Base-by-base conservation (phyloP, 2,329 filamentous ascomycete genomes). In the Clonostachys byssicola region DNA sequence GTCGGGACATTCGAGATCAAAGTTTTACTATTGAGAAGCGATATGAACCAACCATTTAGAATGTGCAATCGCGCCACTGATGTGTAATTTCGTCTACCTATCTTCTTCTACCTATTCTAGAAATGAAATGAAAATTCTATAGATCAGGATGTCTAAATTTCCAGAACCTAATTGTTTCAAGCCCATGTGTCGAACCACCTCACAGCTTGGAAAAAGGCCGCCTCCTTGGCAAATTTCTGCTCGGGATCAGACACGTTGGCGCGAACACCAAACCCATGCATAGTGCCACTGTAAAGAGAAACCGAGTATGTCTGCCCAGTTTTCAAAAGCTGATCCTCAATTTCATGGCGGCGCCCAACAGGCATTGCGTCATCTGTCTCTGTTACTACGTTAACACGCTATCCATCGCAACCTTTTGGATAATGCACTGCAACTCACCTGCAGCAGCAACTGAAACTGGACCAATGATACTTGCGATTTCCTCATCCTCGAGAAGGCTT, bases 121-220 rank as follows among this genome's bases (percentile, higher is more conserved):
- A 30, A 30, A 30, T 10, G 9, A 10, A 30, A 30, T 30, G 3
- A 30, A 10, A 1, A 30, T 30, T 10, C 23, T 30, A 30, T 30
- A 30, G 3, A 10, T 30, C 4, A 10, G 9, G 1, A 30, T 30
- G 23, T 3, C 9, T 8, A 1, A 10, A 10, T 30, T 4, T 10
- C 9, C 9, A 30, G 9, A 30, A 30, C 3, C 23, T 30, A 30
- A 10, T 30, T 30, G 23, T 30, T 30, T 17, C 14, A 39, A n/a
- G 36, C 12, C 66, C 67, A 73, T 1, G 81, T 73, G 45, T 84
- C 75, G 58, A 91, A 89, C 83, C 85, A 91, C 49, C 73, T 66
- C 42, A 88, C 75, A n/a, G 86, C 86, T 71, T 90, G 86, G 55
- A 78, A 70, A 63, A 90, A 90, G 2, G 87, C 86, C 58, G 80